These are phyloP conservation scores for Porphyrellus cyaneotinctus DNA, from an alignment of 768 basidiomycete genomes.

Conservation along the genomic window DNA sequence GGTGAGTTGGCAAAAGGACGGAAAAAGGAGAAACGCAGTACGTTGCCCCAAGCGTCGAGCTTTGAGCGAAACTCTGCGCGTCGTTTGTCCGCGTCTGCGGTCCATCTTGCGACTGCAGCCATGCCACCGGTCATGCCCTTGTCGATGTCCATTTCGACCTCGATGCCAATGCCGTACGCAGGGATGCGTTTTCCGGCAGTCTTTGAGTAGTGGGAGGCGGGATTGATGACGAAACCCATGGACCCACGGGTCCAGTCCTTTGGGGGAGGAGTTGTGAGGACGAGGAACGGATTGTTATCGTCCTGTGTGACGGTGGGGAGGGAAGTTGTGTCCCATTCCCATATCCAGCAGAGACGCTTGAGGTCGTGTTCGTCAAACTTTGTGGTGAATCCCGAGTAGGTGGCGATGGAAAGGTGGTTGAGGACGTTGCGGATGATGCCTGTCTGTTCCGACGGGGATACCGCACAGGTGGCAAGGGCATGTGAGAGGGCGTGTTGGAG, in stretches of 20 bases:
- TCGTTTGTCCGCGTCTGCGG: slow-evolving; percentile 60
- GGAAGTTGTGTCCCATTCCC: slow-evolving; percentile 75
- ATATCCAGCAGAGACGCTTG: slow-evolving; percentile 77
- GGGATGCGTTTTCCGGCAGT: slow-evolving; percentile 61
- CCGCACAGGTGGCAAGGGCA: slow-evolving; percentile 77
- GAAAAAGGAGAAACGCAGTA: slow-evolving; percentile 23
- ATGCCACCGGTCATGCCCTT: slow-evolving; percentile 79
- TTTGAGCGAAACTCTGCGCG: slow-evolving; percentile 55
- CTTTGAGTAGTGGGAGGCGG: slow-evolving; percentile 71
- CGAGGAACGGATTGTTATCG: slow-evolving; percentile 73
- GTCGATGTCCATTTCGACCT: slow-evolving; percentile 82
- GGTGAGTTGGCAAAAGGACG: slow-evolving; percentile 6
- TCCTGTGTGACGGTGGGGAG: slow-evolving; percentile 37
- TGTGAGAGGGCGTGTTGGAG: slow-evolving; percentile 82
- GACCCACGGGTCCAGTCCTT: slow-evolving; percentile 77
- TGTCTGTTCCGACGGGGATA: slow-evolving; percentile 72
- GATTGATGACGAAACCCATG: slow-evolving; percentile 73
- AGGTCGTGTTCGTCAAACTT: slow-evolving; percentile 68
- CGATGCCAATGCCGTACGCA: slow-evolving; percentile 82
- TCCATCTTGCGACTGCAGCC: slow-evolving; percentile 88
- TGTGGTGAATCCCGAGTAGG: slow-evolving; percentile 62
- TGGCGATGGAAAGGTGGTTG: slow-evolving; percentile 67
- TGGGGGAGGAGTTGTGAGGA: slow-evolving; percentile 35
- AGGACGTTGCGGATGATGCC: slow-evolving; percentile 75
- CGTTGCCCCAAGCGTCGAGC: slow-evolving; percentile 62